Evolutionary conservation across 345 rosid species (phyloP).

Genomic region (Syzygium aqueum): DNA sequence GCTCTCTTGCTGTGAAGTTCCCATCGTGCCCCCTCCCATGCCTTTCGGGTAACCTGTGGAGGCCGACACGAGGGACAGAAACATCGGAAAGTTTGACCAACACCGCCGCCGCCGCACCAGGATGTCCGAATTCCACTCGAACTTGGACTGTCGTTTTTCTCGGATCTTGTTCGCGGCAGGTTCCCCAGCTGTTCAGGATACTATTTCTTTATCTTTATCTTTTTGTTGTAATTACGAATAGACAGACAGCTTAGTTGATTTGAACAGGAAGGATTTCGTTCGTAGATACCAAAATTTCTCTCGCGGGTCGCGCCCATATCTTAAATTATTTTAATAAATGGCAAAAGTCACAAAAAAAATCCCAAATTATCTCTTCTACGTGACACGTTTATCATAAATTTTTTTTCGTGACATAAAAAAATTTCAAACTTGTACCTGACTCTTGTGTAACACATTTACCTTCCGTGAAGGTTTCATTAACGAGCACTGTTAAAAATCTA

Average conservation of each 20-base stretch:
- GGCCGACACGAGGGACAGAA: neutral
- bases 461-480: no score
- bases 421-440: no score
- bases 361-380: no score
- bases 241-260: neutral
- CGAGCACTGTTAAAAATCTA: no score
- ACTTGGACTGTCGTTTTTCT: neutral
- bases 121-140: neutral
- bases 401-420: no score
- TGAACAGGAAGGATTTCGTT: neutral
- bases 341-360: no score
- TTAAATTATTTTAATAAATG: no score
- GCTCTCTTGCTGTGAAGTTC: neutral
- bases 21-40: neutral
- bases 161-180: neutral
- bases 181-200: neutral
- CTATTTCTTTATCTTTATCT: neutral
- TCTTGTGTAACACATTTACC: no score
- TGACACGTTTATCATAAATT: no score
- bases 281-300: neutral
- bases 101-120: neutral
- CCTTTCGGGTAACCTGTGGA: neutral
- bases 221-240: neutral
- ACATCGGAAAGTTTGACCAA: neutral
- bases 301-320: neutral